Percentiles rank a stretch among this genome's conserved stretches.
These are phyloP conservation scores for Tubosaeta sp. DNA, from an alignment of 768 basidiomycete species.

Conservation along the genomic window DNA sequence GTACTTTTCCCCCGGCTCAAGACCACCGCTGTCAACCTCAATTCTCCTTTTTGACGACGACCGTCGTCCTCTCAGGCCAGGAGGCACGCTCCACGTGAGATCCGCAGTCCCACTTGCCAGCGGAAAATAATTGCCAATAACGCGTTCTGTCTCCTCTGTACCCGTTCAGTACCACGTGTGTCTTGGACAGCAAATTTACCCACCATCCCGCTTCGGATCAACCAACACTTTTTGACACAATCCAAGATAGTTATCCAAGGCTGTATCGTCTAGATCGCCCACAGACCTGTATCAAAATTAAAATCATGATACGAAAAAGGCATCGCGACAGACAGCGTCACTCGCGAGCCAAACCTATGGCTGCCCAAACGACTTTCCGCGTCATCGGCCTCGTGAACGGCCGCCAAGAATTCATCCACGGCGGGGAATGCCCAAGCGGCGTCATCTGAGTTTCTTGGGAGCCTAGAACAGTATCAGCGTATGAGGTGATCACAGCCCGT, in stretches of 20 bases:
- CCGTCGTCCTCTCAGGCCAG: constrained; percentile 2
- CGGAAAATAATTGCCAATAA: constrained; percentile 43
- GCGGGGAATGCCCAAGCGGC: constrained; percentile 57
- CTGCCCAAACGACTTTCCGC: constrained; percentile 28
- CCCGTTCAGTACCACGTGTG: constrained; percentile 12
- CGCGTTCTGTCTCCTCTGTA: constrained; percentile 18
- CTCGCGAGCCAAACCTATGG: constrained; percentile 41
- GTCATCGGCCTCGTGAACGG: constrained; percentile 37
- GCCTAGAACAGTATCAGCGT: constrained; percentile 31
- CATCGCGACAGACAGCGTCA: constrained; percentile 40
- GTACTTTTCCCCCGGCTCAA: constrained; percentile 57
- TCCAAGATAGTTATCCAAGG: constrained; percentile 59
- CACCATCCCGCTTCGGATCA: constrained; percentile 26
- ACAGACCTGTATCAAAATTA: constrained; percentile 40
- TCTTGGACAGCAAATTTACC: constrained; percentile 12
- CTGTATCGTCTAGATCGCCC: constrained; percentile 45
- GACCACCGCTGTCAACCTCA: constrained; percentile 9
- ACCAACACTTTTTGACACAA: constrained; percentile 60
- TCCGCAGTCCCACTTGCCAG: constrained; percentile 12
- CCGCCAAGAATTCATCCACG: constrained; percentile 43
- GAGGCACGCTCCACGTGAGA: neutral
- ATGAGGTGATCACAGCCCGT: constrained; percentile 1
- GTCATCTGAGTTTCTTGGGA: constrained; percentile 46
- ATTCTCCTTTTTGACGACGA: constrained; percentile 9
- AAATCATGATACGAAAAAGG: constrained; percentile 2